Conservation (phyloP, 2,329 filamentous ascomycete species). For the Penicillium sp. region DNA sequence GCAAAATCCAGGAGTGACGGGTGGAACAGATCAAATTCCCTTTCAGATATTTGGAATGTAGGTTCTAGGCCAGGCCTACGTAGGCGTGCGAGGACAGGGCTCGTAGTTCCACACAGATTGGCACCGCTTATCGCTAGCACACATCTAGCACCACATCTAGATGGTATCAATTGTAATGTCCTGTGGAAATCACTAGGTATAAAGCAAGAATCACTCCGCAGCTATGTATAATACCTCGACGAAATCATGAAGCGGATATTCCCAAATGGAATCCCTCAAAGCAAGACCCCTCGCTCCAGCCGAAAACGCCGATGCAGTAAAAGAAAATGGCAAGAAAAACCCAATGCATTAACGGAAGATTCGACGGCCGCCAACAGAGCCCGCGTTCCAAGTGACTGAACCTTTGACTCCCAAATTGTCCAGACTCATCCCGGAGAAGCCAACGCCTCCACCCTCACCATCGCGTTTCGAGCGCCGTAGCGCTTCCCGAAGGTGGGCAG, state of each 20-base stretch:
- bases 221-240: neutral
- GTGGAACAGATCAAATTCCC: neutral
- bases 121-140: neutral
- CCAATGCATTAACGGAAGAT: conserved; percentile 41
- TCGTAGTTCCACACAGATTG: neutral
- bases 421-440: conserved; percentile 48
- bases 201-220: neutral
- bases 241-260: neutral
- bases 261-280: neutral
- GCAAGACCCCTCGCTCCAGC: neutral
- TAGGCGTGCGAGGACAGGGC: neutral
- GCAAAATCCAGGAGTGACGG: conserved; percentile 4
- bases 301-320: neutral
- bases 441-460: conserved; percentile 48
- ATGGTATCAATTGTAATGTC: conserved; percentile 3
- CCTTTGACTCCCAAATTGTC: conserved; percentile 45
- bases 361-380: conserved; percentile 41
- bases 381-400: conserved; percentile 43
- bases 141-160: neutral
- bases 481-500: conserved; percentile 51
- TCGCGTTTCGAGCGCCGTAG: conserved; percentile 49
- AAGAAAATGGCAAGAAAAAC: conserved; percentile 1
- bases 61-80: neutral
- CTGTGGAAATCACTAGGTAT: neutral
- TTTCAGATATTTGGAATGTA: conserved; percentile 2